phyloP scores from a whole-genome alignment of 352 stramenopile genomes.

The Peronospora belbahrii region DNA sequence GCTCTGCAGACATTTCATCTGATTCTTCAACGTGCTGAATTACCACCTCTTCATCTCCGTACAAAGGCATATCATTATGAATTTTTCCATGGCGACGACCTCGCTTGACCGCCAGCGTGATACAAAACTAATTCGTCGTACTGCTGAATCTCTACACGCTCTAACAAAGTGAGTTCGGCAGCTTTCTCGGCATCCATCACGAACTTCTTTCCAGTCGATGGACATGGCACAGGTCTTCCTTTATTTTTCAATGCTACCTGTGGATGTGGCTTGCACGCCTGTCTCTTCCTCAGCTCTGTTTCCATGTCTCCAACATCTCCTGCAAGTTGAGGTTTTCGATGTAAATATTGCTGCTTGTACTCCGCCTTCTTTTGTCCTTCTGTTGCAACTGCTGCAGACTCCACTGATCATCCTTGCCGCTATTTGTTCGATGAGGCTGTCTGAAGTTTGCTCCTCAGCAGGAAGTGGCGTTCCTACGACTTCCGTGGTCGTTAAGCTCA shows the following conservation, averaged over 20 bases:
- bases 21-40: constrained; percentile 3
- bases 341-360: constrained; percentile 2
- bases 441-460: constrained; percentile 21
- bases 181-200: constrained; percentile 14
- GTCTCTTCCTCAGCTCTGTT: constrained; percentile 13
- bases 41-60: constrained; percentile 14
- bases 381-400: constrained; percentile 18
- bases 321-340: constrained; percentile 4
- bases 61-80: constrained; percentile 16
- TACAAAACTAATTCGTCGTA: constrained; percentile 47
- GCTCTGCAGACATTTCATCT: constrained; percentile 12
- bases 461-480: constrained; percentile 1
- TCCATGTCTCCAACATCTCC: constrained; percentile 3
- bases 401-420: constrained; percentile 4
- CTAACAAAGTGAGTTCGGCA: constrained; percentile 38
- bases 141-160: constrained; percentile 42
- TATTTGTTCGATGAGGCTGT: constrained; percentile 8
- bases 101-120: constrained; percentile 28
- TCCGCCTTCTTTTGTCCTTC: constrained; percentile 18
- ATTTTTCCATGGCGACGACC: constrained; percentile 27
- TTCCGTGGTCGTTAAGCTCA: neutral
- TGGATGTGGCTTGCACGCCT: constrained; percentile 4
- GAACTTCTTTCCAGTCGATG: constrained; percentile 22
- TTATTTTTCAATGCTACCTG: constrained; percentile 3
- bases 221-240: constrained; percentile 7